A percentile compares a stretch with the other conserved stretches of the same genome.
Evolutionary conservation across 805 yeast species (phyloP).

Genomic region (Kodamaea nitidulidarum): DNA sequence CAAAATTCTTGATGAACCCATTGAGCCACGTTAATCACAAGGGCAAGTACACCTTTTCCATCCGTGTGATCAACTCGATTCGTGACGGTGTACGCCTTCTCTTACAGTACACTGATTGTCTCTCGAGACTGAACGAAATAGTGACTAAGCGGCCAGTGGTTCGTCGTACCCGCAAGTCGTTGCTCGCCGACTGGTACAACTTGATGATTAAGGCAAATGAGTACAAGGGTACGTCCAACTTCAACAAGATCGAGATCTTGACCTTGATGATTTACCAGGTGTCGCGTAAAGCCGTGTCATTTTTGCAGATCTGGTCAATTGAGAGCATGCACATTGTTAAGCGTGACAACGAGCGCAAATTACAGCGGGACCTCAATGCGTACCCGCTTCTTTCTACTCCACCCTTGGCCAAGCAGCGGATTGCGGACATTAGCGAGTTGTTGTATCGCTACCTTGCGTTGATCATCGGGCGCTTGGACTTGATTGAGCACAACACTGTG

Average conservation of each 20-base stretch:
- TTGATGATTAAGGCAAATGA: slow-evolving; percentile 74
- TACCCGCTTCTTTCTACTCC: slow-evolving; percentile 48
- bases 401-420: slow-evolving; percentile 60
- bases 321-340: slow-evolving; percentile 50
- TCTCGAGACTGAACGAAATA: slow-evolving; percentile 67
- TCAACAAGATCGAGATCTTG: slow-evolving; percentile 55
- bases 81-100: slow-evolving; percentile 69
- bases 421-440: slow-evolving; percentile 60
- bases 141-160: slow-evolving; percentile 61
- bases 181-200: slow-evolving; percentile 78
- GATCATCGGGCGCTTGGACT: slow-evolving; percentile 71
- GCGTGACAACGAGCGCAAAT: slow-evolving; percentile 30
- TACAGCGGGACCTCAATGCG: slow-evolving; percentile 34
- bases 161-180: slow-evolving; percentile 59
- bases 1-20: slow-evolving; percentile 63
- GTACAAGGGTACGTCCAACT: slow-evolving; percentile 59
- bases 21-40: slow-evolving; percentile 42
- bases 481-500: slow-evolving; percentile 66
- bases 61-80: slow-evolving; percentile 55
- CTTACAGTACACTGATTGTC: slow-evolving; percentile 64
- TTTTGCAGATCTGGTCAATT: slow-evolving; percentile 67
- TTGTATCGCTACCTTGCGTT: slow-evolving; percentile 60
- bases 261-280: slow-evolving; percentile 66
- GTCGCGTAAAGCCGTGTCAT: slow-evolving; percentile 56
- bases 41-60: slow-evolving; percentile 50